phyloP scores from a whole-genome alignment of 768 basidiomycete species.

The Tylopilus felleus region DNA sequence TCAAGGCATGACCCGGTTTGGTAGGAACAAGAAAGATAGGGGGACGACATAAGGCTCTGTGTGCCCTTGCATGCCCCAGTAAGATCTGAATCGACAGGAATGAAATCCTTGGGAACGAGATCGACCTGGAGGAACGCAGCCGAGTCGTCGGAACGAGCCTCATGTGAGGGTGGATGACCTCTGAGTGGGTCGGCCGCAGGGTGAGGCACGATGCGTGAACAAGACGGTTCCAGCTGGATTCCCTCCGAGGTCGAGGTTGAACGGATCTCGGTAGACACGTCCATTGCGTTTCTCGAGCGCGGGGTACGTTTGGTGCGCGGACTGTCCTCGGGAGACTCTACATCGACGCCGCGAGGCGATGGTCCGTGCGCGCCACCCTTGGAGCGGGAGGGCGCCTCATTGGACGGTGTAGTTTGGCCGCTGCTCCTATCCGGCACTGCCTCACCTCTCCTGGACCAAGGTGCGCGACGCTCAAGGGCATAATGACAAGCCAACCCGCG shows the following conservation, averaged over 20 bases:
- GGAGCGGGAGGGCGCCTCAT: background rate
- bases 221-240: background rate
- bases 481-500: conserved; percentile 65
- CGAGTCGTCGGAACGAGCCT: conserved; percentile 49
- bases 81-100: background rate
- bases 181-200: background rate
- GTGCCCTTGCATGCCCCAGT: no score
- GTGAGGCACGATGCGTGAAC: background rate
- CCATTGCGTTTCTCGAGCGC: background rate
- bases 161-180: background rate
- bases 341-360: background rate
- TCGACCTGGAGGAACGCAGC: conserved; percentile 32
- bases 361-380: background rate
- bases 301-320: background rate
- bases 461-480: conserved; percentile 51
- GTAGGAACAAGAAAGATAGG: background rate
- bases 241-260: background rate
- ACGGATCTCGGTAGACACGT: background rate
- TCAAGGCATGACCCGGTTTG: background rate
- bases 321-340: background rate
- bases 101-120: background rate
- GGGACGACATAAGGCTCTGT: background rate
- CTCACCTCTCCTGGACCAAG: background rate
- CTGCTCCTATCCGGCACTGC: conserved; percentile 4
- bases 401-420: background rate